Evolutionary conservation across 2,329 filamentous ascomycete species (phyloP).

Genomic region (Ascochyta rabiei): DNA sequence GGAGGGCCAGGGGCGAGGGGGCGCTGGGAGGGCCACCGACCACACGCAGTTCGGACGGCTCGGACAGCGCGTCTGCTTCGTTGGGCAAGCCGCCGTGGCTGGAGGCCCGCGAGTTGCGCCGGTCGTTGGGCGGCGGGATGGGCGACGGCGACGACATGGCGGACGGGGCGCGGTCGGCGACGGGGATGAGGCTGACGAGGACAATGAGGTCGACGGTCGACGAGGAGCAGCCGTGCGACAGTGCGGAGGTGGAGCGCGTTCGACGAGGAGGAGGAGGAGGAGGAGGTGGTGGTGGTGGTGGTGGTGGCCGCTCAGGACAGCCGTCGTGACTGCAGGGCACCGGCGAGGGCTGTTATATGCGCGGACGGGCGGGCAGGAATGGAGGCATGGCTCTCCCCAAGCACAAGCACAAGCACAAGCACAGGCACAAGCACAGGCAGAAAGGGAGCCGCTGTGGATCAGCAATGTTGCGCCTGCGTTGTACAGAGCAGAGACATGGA

Average conservation of each 20-base stretch:
- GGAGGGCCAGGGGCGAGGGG: slow-evolving; percentile 47
- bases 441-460: slow-evolving; percentile 3
- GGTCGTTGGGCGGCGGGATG: slow-evolving; percentile 45
- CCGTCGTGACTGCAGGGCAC: slow-evolving; percentile 1
- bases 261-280: not conserved
- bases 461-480: slow-evolving; percentile 9
- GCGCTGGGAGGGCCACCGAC: slow-evolving; percentile 48
- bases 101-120: slow-evolving; percentile 44
- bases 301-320: slow-evolving; percentile 11
- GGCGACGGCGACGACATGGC: slow-evolving; percentile 46
- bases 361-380: slow-evolving; percentile 12
- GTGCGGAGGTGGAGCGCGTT: slow-evolving; percentile 5
- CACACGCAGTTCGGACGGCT: slow-evolving; percentile 35
- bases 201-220: slow-evolving; percentile 9
- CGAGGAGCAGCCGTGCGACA: not conserved
- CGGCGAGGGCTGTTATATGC: slow-evolving; percentile 4
- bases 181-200: not conserved
- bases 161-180: not conserved
- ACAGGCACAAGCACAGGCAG: slow-evolving; percentile 3
- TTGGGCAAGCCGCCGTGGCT: slow-evolving; percentile 36
- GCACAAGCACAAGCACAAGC: slow-evolving; percentile 11
- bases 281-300: not conserved
- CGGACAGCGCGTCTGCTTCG: slow-evolving; percentile 19
- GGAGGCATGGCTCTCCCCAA: slow-evolving; percentile 6
- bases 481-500: slow-evolving; percentile 11